Percentiles rank a stretch among this genome's conserved stretches.
Conservation (phyloP, 495 filamentous ascomycete species). For the Immersiella caudata region DNA sequence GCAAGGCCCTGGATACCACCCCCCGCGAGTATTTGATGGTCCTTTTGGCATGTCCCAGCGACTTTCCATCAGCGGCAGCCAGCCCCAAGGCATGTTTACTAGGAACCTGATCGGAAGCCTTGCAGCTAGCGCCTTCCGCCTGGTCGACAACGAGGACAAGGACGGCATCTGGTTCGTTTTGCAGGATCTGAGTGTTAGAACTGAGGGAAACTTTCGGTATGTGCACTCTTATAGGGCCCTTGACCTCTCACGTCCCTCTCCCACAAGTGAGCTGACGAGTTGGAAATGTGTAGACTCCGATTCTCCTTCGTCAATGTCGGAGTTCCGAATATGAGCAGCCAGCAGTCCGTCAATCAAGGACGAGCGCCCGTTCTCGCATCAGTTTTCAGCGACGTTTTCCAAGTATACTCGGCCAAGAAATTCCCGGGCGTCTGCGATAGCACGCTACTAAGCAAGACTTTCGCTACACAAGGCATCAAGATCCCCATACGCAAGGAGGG, state of each 20-base stretch:
- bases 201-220: slow-evolving; percentile 88
- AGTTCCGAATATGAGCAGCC: slow-evolving; percentile 32
- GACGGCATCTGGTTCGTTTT: slow-evolving; percentile 97
- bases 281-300: slow-evolving; percentile 39
- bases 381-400: slow-evolving; percentile 86
- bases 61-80: slow-evolving; percentile 42
- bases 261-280: not conserved
- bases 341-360: slow-evolving; percentile 66
- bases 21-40: slow-evolving; percentile 30
- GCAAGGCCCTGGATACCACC: slow-evolving; percentile 27
- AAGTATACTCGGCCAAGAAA: slow-evolving; percentile 95
- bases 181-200: slow-evolving; percentile 92
- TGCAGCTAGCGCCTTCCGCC: slow-evolving; percentile 83
- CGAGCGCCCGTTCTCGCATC: slow-evolving; percentile 84
- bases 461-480: slow-evolving; percentile 95
- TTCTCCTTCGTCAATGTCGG: slow-evolving; percentile 85
- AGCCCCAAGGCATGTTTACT: slow-evolving; percentile 88
- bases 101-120: slow-evolving; percentile 94
- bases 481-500: slow-evolving; percentile 91
- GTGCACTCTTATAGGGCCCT: slow-evolving; percentile 29
- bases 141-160: slow-evolving; percentile 80
- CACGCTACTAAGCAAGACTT: slow-evolving; percentile 89
- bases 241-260: not conserved
- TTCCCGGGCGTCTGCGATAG: slow-evolving; percentile 97
- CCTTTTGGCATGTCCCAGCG: slow-evolving; percentile 34